A percentile compares a stretch with the other conserved stretches of the same genome.
Conservation (phyloP, 2,329 filamentous ascomycete species). For the Fusarium nelsonii region DNA sequence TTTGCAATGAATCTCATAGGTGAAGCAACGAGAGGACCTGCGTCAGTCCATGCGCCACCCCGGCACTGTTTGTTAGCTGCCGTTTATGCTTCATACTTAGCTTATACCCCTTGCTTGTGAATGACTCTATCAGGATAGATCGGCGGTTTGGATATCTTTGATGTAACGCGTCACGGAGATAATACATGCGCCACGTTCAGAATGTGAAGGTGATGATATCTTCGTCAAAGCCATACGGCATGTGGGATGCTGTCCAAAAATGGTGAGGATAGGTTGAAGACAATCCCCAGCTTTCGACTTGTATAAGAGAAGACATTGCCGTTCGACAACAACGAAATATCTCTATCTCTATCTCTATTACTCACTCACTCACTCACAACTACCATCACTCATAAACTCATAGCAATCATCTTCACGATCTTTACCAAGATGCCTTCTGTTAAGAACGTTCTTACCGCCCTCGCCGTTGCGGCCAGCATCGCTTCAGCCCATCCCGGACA, state of each 20-base stretch:
- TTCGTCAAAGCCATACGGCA: not conserved
- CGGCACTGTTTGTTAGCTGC: constrained; percentile 22
- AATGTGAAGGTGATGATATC: not conserved
- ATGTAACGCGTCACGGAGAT: constrained; percentile 20
- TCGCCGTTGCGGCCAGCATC: constrained; percentile 29
- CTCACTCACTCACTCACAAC: not conserved
- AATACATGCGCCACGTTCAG: constrained; percentile 5
- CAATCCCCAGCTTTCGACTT: no score
- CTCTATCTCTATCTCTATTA: not conserved
- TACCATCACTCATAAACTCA: not conserved
- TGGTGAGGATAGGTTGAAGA: not conserved
- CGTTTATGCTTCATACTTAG: constrained; percentile 20
- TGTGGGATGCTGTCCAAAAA: constrained; percentile 6
- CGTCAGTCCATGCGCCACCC: not conserved
- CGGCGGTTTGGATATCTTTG: not conserved
- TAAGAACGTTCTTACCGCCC: constrained; percentile 30
- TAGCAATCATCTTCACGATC: not conserved
- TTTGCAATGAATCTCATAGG: constrained; percentile 22
- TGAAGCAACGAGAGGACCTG: not conserved
- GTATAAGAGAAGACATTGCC: not conserved
- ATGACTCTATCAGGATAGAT: constrained; percentile 2
- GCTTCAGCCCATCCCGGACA: constrained; percentile 62
- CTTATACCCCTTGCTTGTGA: not conserved
- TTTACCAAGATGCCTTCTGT: constrained; percentile 19
- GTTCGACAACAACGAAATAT: not conserved